phyloP scores from a whole-genome alignment of 345 rosid species.

The Dipteronia dyeriana region DNA sequence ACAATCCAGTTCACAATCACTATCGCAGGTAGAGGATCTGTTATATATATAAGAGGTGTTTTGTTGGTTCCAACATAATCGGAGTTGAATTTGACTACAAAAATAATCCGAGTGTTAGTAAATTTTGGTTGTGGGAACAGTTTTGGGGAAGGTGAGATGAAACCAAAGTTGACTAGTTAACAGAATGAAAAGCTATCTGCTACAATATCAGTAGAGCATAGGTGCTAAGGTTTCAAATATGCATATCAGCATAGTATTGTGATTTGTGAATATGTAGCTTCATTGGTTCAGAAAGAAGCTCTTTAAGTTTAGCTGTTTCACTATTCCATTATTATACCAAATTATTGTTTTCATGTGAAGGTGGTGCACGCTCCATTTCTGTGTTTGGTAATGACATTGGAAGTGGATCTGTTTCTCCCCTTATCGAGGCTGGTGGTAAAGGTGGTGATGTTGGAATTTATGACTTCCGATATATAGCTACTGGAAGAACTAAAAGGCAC shows the following conservation, averaged over 20 bases:
- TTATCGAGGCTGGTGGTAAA: slow-evolving; percentile 89
- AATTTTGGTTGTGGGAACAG: slow-evolving; percentile 6
- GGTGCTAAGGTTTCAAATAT: neutral
- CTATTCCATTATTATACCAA: slow-evolving; percentile 2
- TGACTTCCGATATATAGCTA: slow-evolving; percentile 88
- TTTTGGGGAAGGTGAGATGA: neutral
- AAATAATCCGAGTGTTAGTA: neutral
- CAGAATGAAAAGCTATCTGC: no score
- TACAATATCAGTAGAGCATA: neutral
- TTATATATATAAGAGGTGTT: neutral
- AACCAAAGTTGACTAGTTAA: no score
- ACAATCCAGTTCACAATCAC: neutral
- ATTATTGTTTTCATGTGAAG: slow-evolving; percentile 38
- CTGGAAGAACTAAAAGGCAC: slow-evolving; percentile 77
- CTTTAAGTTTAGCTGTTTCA: slow-evolving; percentile 12
- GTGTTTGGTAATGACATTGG: slow-evolving; percentile 85
- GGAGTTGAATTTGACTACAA: neutral
- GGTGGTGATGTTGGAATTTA: slow-evolving; percentile 89
- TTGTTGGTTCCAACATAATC: neutral
- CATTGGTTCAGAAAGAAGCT: slow-evolving; percentile 3
- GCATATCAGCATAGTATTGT: neutral
- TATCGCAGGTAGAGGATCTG: neutral
- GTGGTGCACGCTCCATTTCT: slow-evolving; percentile 90
- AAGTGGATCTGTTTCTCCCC: slow-evolving; percentile 89
- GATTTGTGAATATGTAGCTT: neutral